Evolutionary conservation across 441 rosid species (phyloP).

Genomic region (Eruca vesicaria): DNA sequence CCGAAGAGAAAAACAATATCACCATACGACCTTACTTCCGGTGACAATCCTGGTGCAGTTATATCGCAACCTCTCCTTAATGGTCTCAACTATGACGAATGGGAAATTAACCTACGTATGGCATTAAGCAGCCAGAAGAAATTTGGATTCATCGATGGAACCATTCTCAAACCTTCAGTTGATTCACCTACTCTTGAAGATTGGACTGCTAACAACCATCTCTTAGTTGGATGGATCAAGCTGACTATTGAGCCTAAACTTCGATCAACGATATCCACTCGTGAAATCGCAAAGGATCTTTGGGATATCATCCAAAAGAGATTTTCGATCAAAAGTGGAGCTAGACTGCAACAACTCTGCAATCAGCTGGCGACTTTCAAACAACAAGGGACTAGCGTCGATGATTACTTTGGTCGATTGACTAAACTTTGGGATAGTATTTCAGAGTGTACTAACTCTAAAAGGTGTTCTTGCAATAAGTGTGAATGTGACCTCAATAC

Average conservation of each 20-base stretch:
- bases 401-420: not conserved
- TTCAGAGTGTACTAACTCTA: not conserved
- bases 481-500: not conserved
- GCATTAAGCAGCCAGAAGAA: not conserved
- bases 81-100: not conserved
- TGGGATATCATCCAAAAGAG: not conserved
- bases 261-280: not conserved
- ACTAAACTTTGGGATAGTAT: not conserved
- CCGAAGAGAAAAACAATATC: not conserved
- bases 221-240: not conserved
- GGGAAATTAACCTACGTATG: not conserved
- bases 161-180: not conserved
- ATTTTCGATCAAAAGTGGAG: not conserved
- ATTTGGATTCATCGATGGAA: not conserved
- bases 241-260: not conserved
- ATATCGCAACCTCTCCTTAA: not conserved
- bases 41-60: not conserved
- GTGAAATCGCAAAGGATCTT: not conserved
- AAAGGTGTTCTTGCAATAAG: not conserved
- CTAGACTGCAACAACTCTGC: not conserved
- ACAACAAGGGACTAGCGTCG: not conserved
- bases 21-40: no score
- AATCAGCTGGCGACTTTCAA: not conserved
- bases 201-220: not conserved
- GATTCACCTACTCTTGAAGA: not conserved